Evolutionary conservation across 352 stramenopile genomes (phyloP).

Genomic region (Pythium monospermum): DNA sequence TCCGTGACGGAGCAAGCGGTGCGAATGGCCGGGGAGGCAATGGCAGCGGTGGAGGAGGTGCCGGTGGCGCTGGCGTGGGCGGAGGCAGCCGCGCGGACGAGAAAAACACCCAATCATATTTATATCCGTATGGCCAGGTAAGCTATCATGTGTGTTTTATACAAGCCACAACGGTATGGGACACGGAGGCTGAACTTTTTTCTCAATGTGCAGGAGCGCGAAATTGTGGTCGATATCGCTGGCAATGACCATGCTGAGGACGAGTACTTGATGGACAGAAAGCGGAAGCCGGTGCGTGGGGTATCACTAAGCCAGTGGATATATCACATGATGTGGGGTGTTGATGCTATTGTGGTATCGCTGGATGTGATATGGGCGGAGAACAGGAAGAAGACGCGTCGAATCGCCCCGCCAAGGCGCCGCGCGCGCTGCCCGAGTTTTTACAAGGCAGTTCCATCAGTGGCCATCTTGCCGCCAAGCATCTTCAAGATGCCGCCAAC

Average conservation of each 20-base stretch:
- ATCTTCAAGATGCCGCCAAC: slow-evolving; percentile 38
- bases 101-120: slow-evolving; percentile 74
- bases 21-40: slow-evolving; percentile 32
- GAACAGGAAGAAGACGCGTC: slow-evolving; percentile 48
- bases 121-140: slow-evolving; percentile 79
- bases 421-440: slow-evolving; percentile 70
- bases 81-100: slow-evolving; percentile 37
- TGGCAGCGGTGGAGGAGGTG: slow-evolving; percentile 37
- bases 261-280: slow-evolving; percentile 74
- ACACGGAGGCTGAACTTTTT: no score
- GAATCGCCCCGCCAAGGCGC: slow-evolving; percentile 49
- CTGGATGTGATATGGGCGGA: not conserved
- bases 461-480: slow-evolving; percentile 81
- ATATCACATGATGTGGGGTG: no score
- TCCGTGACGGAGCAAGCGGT: slow-evolving; percentile 27
- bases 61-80: slow-evolving; percentile 27
- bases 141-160: not conserved
- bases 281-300: slow-evolving; percentile 49
- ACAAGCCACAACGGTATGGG: no score
- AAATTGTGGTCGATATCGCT: slow-evolving; percentile 85
- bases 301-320: no score
- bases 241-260: slow-evolving; percentile 69
- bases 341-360: no score
- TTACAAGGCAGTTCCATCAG: slow-evolving; percentile 83
- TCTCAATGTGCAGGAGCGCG: slow-evolving; percentile 64